These are phyloP conservation scores for Nemania bipapillata DNA, from an alignment of 2,329 filamentous ascomycete genomes.

Conservation along the genomic window DNA sequence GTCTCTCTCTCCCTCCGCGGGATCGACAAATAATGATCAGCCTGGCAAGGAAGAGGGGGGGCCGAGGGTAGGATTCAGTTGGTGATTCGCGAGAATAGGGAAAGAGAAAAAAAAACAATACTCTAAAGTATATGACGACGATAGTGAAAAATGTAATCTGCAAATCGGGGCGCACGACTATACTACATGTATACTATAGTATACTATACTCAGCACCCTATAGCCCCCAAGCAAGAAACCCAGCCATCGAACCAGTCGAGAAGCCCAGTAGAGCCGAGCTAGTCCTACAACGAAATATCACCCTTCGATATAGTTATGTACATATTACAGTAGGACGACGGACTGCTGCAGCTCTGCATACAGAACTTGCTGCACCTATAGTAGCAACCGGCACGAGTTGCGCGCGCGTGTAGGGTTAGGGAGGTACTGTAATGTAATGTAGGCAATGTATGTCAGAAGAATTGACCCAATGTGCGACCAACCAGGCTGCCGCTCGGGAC, in stretches of 20 bases:
- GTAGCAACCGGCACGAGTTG: constrained; percentile 32
- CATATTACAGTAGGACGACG: constrained; percentile 2
- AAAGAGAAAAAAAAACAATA: too few relatives aligned
- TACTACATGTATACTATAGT: too few relatives aligned
- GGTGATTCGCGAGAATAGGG: constrained; percentile 26
- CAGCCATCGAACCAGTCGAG: constrained; percentile 19
- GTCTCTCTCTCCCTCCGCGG: not conserved
- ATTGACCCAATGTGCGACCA: constrained; percentile 22
- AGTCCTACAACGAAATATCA: constrained; percentile 10
- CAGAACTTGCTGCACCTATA: constrained; percentile 10
- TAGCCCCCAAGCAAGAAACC: not conserved
- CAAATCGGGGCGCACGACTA: constrained; percentile 10
- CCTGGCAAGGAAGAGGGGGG: constrained; percentile 14
- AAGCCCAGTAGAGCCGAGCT: constrained; percentile 31
- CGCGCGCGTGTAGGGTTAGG: constrained; percentile 6
- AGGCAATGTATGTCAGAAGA: not conserved
- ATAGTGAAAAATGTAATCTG: not conserved
- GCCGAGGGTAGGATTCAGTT: constrained; percentile 10
- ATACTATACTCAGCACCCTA: not conserved
- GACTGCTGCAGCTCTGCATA: not conserved
- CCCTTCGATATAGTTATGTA: constrained; percentile 10
- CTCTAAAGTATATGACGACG: too few relatives aligned
- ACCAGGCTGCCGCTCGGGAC: constrained; percentile 7
- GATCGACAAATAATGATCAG: constrained; percentile 33
- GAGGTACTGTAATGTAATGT: not conserved